Conservation (phyloP, 2,329 filamentous ascomycete species). For the Botrytis tulipae region DNA sequence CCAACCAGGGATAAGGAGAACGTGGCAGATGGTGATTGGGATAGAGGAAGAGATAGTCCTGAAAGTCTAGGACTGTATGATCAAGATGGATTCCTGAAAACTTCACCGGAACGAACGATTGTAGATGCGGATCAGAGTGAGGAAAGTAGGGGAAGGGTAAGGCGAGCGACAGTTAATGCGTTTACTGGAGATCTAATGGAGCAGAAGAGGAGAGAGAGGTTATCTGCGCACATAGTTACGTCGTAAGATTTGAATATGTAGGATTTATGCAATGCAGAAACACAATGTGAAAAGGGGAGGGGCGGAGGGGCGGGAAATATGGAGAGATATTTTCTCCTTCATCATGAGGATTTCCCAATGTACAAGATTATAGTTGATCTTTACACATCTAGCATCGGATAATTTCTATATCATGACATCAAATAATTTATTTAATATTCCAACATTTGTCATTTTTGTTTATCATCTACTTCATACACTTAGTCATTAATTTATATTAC, state of each 20-base stretch:
- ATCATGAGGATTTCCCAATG: background rate
- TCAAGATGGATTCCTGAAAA: slow-evolving; percentile 31
- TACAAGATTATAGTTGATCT: background rate
- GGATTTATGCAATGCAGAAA: background rate
- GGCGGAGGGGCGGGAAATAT: no score
- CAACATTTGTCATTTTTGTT: no score
- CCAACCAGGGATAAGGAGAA: slow-evolving; percentile 10
- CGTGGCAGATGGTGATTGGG: background rate
- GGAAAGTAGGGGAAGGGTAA: background rate
- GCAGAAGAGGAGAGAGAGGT: background rate
- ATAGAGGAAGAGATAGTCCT: background rate
- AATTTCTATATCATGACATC: background rate
- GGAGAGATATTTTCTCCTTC: background rate
- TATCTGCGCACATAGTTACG: background rate
- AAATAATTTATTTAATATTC: background rate
- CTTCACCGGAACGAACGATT: slow-evolving; percentile 23
- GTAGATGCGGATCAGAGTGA: background rate
- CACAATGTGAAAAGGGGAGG: fast-evolving
- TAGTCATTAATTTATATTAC: background rate
- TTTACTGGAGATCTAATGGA: background rate
- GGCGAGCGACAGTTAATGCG: background rate
- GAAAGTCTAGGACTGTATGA: slow-evolving; percentile 32
- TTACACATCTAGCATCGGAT: background rate
- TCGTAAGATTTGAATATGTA: background rate
- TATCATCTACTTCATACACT: background rate